A percentile compares a stretch with the other conserved stretches of the same genome.
Conservation (phyloP, 2,329 filamentous ascomycete species). For the Cladophialophora exuberans region DNA sequence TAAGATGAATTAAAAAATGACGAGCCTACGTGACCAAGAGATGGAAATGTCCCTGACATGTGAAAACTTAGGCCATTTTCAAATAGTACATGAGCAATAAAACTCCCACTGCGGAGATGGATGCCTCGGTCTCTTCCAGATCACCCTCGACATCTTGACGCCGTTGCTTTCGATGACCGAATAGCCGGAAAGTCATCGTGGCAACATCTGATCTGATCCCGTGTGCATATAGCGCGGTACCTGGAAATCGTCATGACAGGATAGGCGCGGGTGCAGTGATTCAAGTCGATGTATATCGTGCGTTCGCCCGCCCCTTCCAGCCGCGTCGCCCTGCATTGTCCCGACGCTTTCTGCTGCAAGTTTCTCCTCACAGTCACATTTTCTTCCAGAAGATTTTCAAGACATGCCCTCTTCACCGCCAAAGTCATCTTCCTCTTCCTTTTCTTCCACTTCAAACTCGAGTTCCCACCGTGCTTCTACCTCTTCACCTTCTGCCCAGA, state of each 20-base stretch:
- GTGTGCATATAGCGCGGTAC: not conserved
- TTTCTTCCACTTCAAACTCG: constrained; percentile 5
- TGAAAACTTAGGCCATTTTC: too few relatives aligned
- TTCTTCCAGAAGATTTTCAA: not conserved
- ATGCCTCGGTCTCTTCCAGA: not conserved
- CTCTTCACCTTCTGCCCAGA: constrained; percentile 50
- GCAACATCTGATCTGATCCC: not conserved
- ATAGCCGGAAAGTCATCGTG: not conserved
- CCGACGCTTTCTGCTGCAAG: not conserved
- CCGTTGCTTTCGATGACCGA: constrained; percentile 4
- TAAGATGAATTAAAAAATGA: too few relatives aligned
- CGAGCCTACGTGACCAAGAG: too few relatives aligned
- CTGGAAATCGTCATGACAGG: too few relatives aligned
- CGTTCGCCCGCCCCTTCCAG: constrained; percentile 11
- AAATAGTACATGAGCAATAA: too few relatives aligned
- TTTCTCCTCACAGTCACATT: constrained; percentile 3
- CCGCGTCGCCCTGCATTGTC: constrained; percentile 3
- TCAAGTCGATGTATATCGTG: constrained; percentile 1
- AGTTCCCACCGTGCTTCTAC: too few relatives aligned
- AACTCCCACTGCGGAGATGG: too few relatives aligned
- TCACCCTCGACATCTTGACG: not conserved
- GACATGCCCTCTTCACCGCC: constrained; percentile 23
- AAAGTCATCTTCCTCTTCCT: constrained; percentile 9
- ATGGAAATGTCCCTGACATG: too few relatives aligned
- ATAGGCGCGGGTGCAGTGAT: not conserved